Conservation (phyloP, 2,329 filamentous ascomycete genomes). For the Fusarium sp. region DNA sequence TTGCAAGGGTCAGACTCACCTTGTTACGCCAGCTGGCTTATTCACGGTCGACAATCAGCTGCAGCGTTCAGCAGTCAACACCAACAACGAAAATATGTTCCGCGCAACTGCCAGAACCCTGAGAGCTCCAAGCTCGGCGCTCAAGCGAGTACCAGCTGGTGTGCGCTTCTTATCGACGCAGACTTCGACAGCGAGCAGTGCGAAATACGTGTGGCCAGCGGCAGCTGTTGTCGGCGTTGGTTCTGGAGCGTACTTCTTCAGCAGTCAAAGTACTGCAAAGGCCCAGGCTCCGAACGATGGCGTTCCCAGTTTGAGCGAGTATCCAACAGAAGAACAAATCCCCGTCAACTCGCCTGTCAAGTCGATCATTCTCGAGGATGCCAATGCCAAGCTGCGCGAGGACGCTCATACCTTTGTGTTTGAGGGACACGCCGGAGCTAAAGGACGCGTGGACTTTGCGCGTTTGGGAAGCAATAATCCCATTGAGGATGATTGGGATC, state of each 20-base stretch:
- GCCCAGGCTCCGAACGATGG: not conserved
- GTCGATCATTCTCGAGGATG: slow-evolving; percentile 42
- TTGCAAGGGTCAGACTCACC: not conserved
- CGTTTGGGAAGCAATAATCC: slow-evolving; percentile 51
- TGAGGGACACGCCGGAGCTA: slow-evolving; percentile 34
- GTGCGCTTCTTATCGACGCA: slow-evolving; percentile 31
- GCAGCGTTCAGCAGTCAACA: not conserved
- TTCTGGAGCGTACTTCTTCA: slow-evolving; percentile 19
- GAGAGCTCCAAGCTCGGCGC: not conserved
- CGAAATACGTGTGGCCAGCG: slow-evolving; percentile 13
- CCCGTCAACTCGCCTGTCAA: slow-evolving; percentile 45
- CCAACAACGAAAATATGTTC: slow-evolving; percentile 25
- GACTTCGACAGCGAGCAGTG: not conserved
- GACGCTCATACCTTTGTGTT: slow-evolving; percentile 48
- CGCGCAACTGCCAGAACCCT: not conserved
- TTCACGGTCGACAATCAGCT: too few relatives aligned
- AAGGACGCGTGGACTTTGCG: slow-evolving; percentile 50
- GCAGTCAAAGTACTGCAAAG: not conserved
- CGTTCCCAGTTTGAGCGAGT: slow-evolving; percentile 19
- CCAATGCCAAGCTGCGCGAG: slow-evolving; percentile 48
- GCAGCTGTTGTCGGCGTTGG: slow-evolving; percentile 20
- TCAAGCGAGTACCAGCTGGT: slow-evolving; percentile 4
- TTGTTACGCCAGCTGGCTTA: slow-evolving; percentile 11
- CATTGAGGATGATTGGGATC: slow-evolving; percentile 52
- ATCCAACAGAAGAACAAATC: slow-evolving; percentile 37